Conservation (phyloP, 805 yeast genomes). For the Lipomyces yamanashiensis region DNA sequence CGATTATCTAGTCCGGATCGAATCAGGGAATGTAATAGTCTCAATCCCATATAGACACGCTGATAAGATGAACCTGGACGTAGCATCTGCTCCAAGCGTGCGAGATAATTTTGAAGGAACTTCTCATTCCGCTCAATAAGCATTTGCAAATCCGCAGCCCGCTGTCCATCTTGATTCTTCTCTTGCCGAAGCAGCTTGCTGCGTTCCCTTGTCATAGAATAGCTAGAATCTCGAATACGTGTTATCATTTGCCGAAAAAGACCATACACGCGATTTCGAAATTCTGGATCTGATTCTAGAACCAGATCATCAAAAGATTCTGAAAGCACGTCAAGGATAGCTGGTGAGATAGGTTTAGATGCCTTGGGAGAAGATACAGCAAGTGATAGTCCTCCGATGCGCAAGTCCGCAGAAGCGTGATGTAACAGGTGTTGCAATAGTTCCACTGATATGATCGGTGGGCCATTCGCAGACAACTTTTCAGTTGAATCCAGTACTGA, state of each 20-base stretch:
- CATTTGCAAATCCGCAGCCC: background rate
- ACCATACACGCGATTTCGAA: constrained; percentile 68
- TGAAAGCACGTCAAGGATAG: constrained; percentile 52
- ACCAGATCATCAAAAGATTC: constrained; percentile 56
- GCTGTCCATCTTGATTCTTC: constrained; percentile 15
- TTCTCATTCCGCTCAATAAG: constrained; percentile 32
- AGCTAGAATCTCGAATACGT: constrained; percentile 71
- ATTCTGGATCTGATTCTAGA: constrained; percentile 69
- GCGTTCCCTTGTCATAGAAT: constrained; percentile 59
- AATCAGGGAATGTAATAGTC: constrained; percentile 53
- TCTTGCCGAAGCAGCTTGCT: constrained; percentile 48
- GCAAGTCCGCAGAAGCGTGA: constrained; percentile 49
- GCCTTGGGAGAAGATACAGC: constrained; percentile 65
- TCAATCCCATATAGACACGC: constrained; percentile 55
- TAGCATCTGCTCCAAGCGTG: constrained; percentile 48
- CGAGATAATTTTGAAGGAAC: constrained; percentile 52
- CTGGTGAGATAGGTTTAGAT: constrained; percentile 58
- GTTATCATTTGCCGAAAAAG: constrained; percentile 63
- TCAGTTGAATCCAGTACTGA: constrained; percentile 49
- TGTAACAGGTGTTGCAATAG: constrained; percentile 51
- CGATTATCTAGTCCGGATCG: constrained; percentile 61
- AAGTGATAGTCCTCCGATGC: constrained; percentile 65
- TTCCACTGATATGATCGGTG: constrained; percentile 46
- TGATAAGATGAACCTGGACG: constrained; percentile 65
- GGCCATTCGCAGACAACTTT: constrained; percentile 50